Evolutionary conservation across 176 grass and related monocot genomes (phyloP).

Genomic region (Musa schizocarpa): DNA sequence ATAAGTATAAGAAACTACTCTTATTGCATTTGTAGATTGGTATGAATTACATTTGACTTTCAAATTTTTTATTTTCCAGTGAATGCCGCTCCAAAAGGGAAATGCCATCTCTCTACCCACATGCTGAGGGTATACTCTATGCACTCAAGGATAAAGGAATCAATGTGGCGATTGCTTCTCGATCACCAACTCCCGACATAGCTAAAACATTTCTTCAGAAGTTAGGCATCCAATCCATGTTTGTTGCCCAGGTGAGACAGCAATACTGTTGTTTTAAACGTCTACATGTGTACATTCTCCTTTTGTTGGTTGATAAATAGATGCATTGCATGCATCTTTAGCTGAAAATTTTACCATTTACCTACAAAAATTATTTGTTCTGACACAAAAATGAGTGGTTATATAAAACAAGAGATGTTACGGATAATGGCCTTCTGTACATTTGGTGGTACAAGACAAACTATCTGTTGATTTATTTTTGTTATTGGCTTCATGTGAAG

Average conservation of each 20-base stretch:
- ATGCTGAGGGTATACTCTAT: constrained; percentile 77
- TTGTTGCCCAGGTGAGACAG: constrained; percentile 45
- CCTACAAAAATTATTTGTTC: no score
- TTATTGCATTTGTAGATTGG: background rate
- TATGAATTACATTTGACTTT: background rate
- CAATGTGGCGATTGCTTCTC: constrained; percentile 77
- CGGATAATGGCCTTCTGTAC: no score
- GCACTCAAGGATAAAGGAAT: constrained; percentile 92
- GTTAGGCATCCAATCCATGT: constrained; percentile 58
- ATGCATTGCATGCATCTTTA: background rate
- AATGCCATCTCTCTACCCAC: constrained; percentile 57
- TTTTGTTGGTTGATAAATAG: background rate
- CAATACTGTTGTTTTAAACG: background rate
- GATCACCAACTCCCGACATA: constrained; percentile 70
- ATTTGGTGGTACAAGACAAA: background rate
- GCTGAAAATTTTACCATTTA: background rate
- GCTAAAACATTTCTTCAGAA: constrained; percentile 81
- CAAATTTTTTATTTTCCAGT: constrained; percentile 22
- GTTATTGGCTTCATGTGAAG: background rate
- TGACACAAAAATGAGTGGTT: background rate
- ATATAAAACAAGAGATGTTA: background rate
- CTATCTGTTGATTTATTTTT: background rate
- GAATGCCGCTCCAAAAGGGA: constrained; percentile 86
- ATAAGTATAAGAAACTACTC: background rate
- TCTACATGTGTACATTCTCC: background rate